These are phyloP conservation scores for Trichophaea hybrida DNA, from an alignment of 2,329 filamentous ascomycete species.

Conservation along the genomic window DNA sequence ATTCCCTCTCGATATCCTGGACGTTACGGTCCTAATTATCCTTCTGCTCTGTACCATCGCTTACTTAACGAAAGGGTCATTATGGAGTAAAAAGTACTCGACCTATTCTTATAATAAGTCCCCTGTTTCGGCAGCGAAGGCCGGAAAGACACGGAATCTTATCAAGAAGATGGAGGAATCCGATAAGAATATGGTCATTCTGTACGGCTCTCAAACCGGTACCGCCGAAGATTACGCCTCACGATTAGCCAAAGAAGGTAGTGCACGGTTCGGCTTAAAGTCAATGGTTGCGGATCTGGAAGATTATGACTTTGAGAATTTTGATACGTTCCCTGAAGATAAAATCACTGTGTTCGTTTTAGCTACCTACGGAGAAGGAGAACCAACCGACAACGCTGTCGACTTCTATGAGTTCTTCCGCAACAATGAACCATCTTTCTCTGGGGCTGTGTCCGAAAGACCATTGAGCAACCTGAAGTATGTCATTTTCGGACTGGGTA, in stretches of 20 bases:
- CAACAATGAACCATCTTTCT: slow-evolving; percentile 67
- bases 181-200: slow-evolving; percentile 93
- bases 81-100: slow-evolving; percentile 87
- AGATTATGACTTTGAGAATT: slow-evolving; percentile 91
- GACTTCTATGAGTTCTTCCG: slow-evolving; percentile 97
- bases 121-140: slow-evolving; percentile 46
- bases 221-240: slow-evolving; percentile 98
- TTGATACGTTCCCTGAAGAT: slow-evolving; percentile 76
- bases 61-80: slow-evolving; percentile 94
- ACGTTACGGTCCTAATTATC: slow-evolving; percentile 75
- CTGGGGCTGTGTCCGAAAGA: slow-evolving; percentile 49
- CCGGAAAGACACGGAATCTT: slow-evolving; percentile 79
- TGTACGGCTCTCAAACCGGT: slow-evolving; percentile 96
- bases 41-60: slow-evolving; percentile 77
- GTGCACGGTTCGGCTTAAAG: slow-evolving; percentile 87
- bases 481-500: slow-evolving; percentile 88
- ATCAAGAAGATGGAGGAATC: slow-evolving; percentile 91
- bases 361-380: slow-evolving; percentile 94
- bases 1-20: slow-evolving; percentile 67
- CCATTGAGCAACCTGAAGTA: slow-evolving; percentile 76
- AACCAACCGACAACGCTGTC: slow-evolving; percentile 96
- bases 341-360: slow-evolving; percentile 91
- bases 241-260: slow-evolving; percentile 88
- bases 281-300: slow-evolving; percentile 98
- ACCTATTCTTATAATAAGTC: slow-evolving; percentile 55